Conservation (phyloP, 768 basidiomycete genomes). For the Serendipita vermifera region DNA sequence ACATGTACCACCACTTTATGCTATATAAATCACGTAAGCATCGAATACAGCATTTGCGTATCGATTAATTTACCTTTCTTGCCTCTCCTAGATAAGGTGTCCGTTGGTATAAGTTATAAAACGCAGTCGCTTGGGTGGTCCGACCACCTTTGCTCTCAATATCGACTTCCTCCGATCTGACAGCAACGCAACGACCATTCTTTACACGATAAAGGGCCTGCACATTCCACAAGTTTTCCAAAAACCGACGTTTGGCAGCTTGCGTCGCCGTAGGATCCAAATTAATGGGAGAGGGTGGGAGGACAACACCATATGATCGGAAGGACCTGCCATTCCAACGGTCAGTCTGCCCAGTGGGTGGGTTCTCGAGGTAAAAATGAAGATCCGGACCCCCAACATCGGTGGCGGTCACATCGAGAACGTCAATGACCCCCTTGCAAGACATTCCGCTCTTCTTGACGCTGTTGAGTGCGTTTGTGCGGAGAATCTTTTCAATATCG, state of each 20-base stretch:
- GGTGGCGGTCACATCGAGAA: conserved; percentile 70
- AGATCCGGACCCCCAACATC: conserved; percentile 59
- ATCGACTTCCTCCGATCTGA: conserved; percentile 59
- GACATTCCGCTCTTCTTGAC: conserved; percentile 71
- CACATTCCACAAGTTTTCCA: conserved; percentile 79
- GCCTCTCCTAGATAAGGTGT: conserved; percentile 63
- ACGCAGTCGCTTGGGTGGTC: conserved; percentile 60
- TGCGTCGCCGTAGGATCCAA: conserved; percentile 53
- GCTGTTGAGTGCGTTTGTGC: conserved; percentile 19
- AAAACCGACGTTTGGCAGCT: conserved; percentile 63
- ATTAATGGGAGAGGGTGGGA: conserved; percentile 50
- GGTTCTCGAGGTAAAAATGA: conserved; percentile 69
- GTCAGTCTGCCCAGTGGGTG: conserved; percentile 70
- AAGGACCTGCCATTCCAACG: conserved; percentile 82
- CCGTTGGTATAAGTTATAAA: conserved; percentile 78
- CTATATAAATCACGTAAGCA: conserved; percentile 28
- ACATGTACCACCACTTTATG: conserved; percentile 82
- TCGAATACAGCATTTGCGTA: conserved; percentile 2
- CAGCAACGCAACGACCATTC: conserved; percentile 56
- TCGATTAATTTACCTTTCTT: conserved; percentile 49
- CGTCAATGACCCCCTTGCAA: conserved; percentile 73
- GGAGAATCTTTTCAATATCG: conserved; percentile 50
- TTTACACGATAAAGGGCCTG: conserved; percentile 72
- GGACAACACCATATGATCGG: conserved; percentile 63
- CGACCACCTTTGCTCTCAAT: conserved; percentile 55